Conservation (phyloP, 495 filamentous ascomycete species). For the Lentithecium fluviatile region DNA sequence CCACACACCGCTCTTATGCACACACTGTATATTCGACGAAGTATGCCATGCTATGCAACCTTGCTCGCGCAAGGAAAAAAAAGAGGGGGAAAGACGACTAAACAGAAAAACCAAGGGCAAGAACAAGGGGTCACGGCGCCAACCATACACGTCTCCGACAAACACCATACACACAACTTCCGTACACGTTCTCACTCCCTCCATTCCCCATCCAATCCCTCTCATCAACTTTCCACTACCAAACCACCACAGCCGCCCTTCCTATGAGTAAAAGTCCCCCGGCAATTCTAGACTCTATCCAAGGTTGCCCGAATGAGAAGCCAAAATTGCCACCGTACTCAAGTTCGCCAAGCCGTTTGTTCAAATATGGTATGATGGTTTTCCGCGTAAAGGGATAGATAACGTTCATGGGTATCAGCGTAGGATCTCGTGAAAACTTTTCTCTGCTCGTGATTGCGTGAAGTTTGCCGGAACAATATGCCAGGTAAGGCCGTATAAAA, state of each 20-base stretch:
- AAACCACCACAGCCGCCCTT: constrained; percentile 11
- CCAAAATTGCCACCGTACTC: constrained; percentile 2
- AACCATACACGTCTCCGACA: constrained; percentile 12
- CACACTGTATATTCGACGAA: constrained; percentile 7
- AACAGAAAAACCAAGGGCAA: neutral
- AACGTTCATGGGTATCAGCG: constrained; percentile 40
- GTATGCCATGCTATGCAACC: constrained; percentile 17
- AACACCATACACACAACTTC: constrained; percentile 11
- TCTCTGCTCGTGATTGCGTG: constrained; percentile 33
- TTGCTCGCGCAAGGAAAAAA: constrained; percentile 1
- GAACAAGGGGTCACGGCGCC: neutral
- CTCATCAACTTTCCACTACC: constrained; percentile 3
- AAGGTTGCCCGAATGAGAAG: too few relatives aligned
- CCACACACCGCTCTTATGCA: neutral
- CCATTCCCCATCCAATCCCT: neutral
- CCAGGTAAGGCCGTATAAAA: constrained; percentile 22
- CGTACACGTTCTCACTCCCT: constrained; percentile 5
- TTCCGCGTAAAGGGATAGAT: constrained; percentile 33
- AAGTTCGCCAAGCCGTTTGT: constrained; percentile 31
- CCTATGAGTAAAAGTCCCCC: neutral
- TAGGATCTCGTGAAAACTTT: constrained; percentile 40
- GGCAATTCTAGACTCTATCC: too few relatives aligned
- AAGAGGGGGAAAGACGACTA: neutral
- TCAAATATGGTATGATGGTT: constrained; percentile 30
- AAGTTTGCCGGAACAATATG: constrained; percentile 28